Evolutionary conservation across 169 alveolate genomes (phyloP).

Genomic region (Perkinsus marinus): DNA sequence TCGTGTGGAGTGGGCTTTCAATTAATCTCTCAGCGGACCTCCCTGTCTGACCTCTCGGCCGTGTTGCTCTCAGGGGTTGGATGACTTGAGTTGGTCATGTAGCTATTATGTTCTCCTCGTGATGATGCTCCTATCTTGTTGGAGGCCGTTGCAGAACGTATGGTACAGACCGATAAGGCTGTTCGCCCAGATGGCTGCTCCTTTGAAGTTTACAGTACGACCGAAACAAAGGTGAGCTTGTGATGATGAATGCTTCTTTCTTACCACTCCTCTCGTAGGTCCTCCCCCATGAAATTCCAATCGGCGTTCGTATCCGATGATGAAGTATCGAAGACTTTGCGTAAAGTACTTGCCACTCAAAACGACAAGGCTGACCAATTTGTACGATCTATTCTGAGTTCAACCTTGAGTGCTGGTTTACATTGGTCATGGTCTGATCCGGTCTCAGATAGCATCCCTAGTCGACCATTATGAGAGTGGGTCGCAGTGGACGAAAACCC

Average conservation of each 20-base stretch:
- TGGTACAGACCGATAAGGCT: background rate
- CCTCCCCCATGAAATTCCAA: background rate
- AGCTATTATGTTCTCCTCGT: background rate
- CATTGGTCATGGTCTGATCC: too few species aligned
- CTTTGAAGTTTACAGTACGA: background rate
- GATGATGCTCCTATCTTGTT: background rate
- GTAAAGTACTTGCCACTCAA: background rate
- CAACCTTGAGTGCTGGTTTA: too few species aligned
- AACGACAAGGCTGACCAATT: background rate
- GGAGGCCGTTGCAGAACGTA: background rate
- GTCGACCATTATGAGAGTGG: background rate
- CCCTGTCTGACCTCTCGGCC: background rate
- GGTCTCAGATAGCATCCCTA: background rate
- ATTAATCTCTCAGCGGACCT: background rate
- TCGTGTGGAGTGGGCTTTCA: background rate
- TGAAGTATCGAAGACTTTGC: background rate
- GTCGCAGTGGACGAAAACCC: background rate
- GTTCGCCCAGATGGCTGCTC: background rate
- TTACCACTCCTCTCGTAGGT: too few species aligned
- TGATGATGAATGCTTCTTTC: too few species aligned
- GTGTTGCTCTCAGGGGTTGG: too few species aligned
- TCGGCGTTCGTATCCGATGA: background rate
- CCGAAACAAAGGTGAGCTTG: background rate
- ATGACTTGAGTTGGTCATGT: background rate
- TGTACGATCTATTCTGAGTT: background rate